phyloP scores from a whole-genome alignment of 768 basidiomycete species.

The Mycena indigotica region DNA sequence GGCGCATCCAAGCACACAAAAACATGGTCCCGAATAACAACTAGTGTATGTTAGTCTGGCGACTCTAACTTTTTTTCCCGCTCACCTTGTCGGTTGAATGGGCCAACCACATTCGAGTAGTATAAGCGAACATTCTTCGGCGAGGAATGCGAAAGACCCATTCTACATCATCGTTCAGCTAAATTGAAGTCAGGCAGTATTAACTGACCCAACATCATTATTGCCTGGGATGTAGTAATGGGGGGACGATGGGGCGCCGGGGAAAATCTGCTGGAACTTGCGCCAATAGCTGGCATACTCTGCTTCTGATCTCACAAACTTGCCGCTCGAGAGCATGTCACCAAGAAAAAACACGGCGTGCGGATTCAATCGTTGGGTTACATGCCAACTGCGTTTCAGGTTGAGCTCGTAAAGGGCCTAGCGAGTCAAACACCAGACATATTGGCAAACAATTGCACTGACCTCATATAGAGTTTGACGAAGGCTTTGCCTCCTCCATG shows the following conservation, averaged over 20 bases:
- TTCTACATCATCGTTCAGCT: no score
- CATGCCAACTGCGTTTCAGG: slow-evolving; percentile 72
- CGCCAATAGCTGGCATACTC: slow-evolving; percentile 59
- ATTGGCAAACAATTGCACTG: background rate
- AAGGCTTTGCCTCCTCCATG: slow-evolving; percentile 38
- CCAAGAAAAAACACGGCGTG: slow-evolving; percentile 75
- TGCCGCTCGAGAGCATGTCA: slow-evolving; percentile 72
- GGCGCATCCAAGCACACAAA: slow-evolving; percentile 76
- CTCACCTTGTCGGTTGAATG: slow-evolving; percentile 53
- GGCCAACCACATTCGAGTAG: slow-evolving; percentile 67
- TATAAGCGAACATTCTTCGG: slow-evolving; percentile 57
- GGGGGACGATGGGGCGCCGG: slow-evolving; percentile 38
- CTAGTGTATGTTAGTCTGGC: slow-evolving; percentile 9
- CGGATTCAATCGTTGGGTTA: slow-evolving; percentile 56
- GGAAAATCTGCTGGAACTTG: slow-evolving; percentile 67
- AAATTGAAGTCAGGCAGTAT: no score
- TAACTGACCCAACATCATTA: slow-evolving; percentile 69
- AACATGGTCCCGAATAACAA: slow-evolving; percentile 68
- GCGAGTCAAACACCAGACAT: background rate
- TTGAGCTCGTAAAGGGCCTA: slow-evolving; percentile 45
- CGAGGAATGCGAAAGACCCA: slow-evolving; percentile 55
- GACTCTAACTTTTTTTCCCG: no score
- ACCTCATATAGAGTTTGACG: slow-evolving; percentile 41
- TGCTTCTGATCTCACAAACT: slow-evolving; percentile 48
- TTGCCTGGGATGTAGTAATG: slow-evolving; percentile 78